Base-by-base conservation (phyloP, 495 filamentous ascomycete species). In the Trichoderma orchidacearum region DNA sequence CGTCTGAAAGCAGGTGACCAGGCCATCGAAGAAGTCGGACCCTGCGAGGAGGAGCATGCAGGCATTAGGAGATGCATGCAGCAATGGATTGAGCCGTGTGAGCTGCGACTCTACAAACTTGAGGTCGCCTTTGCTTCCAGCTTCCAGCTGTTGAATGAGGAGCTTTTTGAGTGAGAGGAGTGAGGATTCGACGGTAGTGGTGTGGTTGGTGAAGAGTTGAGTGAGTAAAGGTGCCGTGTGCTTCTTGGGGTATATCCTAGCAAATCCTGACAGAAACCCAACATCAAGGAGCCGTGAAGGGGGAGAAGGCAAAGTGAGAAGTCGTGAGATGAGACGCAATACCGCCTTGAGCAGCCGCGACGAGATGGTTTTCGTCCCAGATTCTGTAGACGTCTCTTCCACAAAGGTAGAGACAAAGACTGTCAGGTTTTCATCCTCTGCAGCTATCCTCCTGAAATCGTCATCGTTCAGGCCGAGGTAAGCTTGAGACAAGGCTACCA, bases 21-120 rank as follows among this genome's bases (percentile, higher is more conserved):
- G 72, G 3, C 84, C 82, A 63, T 96, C 90, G 12, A 95, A 64
- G 62, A 90, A 90, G 66, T 95, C 90, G 51, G 87, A 87, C 17
- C 90, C 90, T 1, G 83, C 83, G 66, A 94, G 76, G 51, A 95
- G 82, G 62, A 84, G 82, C n/a, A 64, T 64, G 13, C 77, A 78
- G 28, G 72, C 67, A 4, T 77, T 69, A 0, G 78, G 73, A 5
- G 77, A 85, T 8, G 69, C 66, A 54, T 76, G 71, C 3, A 86
- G 66, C 1, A 87, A 66, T 50, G 75, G 70, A 53, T 77, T 77
- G 0, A 78, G 59, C 29, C 68, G 62, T 53, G 72, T 72, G 6
- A 81, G 63, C 13, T 66, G 66, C 18, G 65, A 64, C 57, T 77
- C 74, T 0, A 81, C 65, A 8, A 63, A 69, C 29, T 65, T 67